Conservation (phyloP, 2,329 filamentous ascomycete genomes). For the Cytospora leucostoma region DNA sequence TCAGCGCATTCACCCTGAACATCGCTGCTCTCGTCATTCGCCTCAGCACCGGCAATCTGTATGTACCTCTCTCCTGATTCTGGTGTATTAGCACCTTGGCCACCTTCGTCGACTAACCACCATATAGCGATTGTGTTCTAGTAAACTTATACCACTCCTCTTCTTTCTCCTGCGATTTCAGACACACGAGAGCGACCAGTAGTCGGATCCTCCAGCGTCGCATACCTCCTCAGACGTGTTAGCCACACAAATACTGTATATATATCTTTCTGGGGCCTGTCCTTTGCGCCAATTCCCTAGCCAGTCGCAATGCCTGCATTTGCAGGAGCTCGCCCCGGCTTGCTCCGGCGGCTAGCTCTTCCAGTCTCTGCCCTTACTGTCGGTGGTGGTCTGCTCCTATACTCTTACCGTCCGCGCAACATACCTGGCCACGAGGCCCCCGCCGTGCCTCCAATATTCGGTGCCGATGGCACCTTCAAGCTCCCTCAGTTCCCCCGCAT, state of each 20-base stretch:
- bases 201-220: not conserved
- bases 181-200: not conserved
- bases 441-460: constrained; percentile 69
- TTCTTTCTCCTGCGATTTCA: not conserved
- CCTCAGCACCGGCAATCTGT: too few relatives aligned
- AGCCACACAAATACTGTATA: not conserved
- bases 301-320: constrained; percentile 29
- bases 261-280: not conserved
- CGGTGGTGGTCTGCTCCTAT: constrained; percentile 49
- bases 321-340: constrained; percentile 30
- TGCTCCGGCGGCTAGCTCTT: constrained; percentile 47
- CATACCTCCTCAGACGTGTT: not conserved
- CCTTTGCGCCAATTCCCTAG: not conserved
- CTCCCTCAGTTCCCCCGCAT: constrained; percentile 66
- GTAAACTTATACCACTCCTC: not conserved
- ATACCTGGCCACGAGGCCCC: constrained; percentile 70
- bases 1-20: too few relatives aligned
- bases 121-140: too few relatives aligned
- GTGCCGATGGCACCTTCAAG: constrained; percentile 66
- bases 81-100: too few relatives aligned
- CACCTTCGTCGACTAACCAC: too few relatives aligned
- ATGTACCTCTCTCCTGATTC: too few relatives aligned
- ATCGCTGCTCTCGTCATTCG: too few relatives aligned
- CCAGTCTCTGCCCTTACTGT: constrained; percentile 45
- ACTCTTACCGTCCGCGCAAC: constrained; percentile 67